Conservation (phyloP, 148 eudicot species). For the Hydrangea macrophylla region DNA sequence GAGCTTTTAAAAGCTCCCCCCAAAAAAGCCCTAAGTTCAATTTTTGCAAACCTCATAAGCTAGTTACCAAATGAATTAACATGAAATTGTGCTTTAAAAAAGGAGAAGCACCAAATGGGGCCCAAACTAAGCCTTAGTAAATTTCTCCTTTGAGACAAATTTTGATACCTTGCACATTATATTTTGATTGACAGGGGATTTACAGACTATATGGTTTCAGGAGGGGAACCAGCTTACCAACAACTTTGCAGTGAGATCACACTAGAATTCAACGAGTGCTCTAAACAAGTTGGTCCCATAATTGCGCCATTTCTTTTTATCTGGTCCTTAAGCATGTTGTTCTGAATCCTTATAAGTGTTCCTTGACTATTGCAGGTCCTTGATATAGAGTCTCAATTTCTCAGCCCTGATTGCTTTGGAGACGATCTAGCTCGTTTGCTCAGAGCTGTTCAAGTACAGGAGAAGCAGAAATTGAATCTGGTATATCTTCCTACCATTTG, state of each 20-base stretch:
- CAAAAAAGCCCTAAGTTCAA: too few species aligned
- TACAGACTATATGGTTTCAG: conserved; percentile 71
- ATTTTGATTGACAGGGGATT: conserved; percentile 65
- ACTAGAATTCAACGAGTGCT: conserved; percentile 77
- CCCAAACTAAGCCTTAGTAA: too few species aligned
- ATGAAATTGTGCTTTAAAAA: too few species aligned
- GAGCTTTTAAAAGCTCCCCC: conserved; percentile 5
- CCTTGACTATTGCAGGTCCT: conserved; percentile 50
- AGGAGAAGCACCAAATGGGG: too few species aligned
- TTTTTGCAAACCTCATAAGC: too few species aligned
- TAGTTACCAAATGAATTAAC: too few species aligned
- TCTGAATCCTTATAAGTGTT: conserved; percentile 14
- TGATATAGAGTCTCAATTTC: conserved; percentile 70
- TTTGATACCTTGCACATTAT: background rate
- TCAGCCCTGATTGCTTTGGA: conserved; percentile 66
- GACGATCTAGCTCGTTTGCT: conserved; percentile 77
- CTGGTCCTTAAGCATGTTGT: background rate
- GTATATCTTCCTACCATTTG: conserved; percentile 30
- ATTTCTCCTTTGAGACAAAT: too few species aligned
- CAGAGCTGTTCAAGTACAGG: conserved; percentile 74
- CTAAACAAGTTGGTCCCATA: conserved; percentile 58
- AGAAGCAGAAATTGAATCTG: conserved; percentile 83
- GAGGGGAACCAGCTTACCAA: conserved; percentile 73
- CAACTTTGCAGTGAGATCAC: conserved; percentile 89
- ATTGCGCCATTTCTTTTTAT: background rate